Evolutionary conservation across 2,329 filamentous ascomycete genomes (phyloP).

Genomic region (Penicillium occitanis): DNA sequence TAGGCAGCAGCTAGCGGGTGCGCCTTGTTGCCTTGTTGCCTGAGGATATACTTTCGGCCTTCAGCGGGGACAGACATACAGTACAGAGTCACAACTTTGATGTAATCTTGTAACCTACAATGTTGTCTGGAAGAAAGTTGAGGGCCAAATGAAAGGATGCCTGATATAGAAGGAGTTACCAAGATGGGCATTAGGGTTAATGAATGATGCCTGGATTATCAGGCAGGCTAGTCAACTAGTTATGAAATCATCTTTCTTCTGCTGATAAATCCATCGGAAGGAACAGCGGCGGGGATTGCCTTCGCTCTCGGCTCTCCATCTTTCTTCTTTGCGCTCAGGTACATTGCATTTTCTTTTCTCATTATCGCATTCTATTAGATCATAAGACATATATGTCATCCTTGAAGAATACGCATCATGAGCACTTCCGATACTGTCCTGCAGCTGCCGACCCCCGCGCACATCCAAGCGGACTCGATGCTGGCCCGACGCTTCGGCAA

Average conservation of each 20-base stretch:
- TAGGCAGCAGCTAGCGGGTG: constrained; percentile 11
- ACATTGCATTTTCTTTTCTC: not conserved
- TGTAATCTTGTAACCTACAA: too few relatives aligned
- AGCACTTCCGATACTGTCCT: constrained; percentile 20
- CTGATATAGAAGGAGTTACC: not conserved
- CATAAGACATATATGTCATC: not conserved
- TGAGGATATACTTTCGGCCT: not conserved
- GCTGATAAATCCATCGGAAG: constrained; percentile 7
- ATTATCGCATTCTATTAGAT: not conserved
- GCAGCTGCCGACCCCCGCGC: constrained; percentile 58
- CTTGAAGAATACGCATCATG: constrained; percentile 4
- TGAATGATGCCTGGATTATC: not conserved
- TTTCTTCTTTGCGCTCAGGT: constrained; percentile 6
- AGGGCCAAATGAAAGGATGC: not conserved
- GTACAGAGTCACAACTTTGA: not conserved
- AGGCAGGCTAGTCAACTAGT: too few relatives aligned
- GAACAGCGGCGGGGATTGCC: not conserved
- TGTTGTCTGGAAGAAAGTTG: not conserved
- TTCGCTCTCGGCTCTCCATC: not conserved
- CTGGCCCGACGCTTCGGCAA: constrained; percentile 50
- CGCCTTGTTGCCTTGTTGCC: constrained; percentile 6
- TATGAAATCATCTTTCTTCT: too few relatives aligned
- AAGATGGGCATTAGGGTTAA: not conserved
- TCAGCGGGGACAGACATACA: not conserved
- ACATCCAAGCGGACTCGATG: constrained; percentile 59